phyloP scores from a whole-genome alignment of 2,329 filamentous ascomycete genomes.

The Fusarium illudens region DNA sequence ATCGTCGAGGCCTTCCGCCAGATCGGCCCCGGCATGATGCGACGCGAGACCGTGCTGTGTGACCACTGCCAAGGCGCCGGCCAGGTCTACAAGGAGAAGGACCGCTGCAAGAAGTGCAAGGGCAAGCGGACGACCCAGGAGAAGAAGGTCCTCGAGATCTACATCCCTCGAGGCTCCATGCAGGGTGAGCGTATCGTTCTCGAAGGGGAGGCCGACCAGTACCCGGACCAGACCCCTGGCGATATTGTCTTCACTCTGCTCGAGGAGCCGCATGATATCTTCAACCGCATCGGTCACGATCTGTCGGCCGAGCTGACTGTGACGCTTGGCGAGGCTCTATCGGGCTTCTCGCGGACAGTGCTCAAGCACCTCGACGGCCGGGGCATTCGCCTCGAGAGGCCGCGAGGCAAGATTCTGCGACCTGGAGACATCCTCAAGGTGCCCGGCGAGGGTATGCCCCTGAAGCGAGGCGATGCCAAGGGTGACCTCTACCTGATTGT shows the following conservation, averaged over 20 bases:
- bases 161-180: conserved; percentile 87
- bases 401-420: conserved; percentile 81
- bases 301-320: conserved; percentile 83
- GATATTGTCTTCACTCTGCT: conserved; percentile 91
- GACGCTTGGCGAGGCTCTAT: conserved; percentile 83
- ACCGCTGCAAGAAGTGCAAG: conserved; percentile 99
- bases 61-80: conserved; percentile 87
- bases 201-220: conserved; percentile 92
- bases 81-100: conserved; percentile 90
- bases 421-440: conserved; percentile 89
- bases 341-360: conserved; percentile 89
- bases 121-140: conserved; percentile 86
- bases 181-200: conserved; percentile 91
- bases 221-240: conserved; percentile 86
- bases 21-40: conserved; percentile 86
- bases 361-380: conserved; percentile 92
- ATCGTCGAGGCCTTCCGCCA: conserved; percentile 80
- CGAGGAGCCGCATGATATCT: conserved; percentile 82
- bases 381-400: conserved; percentile 82
- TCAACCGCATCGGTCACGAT: conserved; percentile 85
- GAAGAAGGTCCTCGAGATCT: conserved; percentile 94
- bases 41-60: conserved; percentile 81
- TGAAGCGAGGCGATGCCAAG: conserved; percentile 82
- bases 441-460: conserved; percentile 90
- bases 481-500: conserved; percentile 90